Conservation (phyloP, 345 rosid genomes). For the Gossypium sturtianum region DNA sequence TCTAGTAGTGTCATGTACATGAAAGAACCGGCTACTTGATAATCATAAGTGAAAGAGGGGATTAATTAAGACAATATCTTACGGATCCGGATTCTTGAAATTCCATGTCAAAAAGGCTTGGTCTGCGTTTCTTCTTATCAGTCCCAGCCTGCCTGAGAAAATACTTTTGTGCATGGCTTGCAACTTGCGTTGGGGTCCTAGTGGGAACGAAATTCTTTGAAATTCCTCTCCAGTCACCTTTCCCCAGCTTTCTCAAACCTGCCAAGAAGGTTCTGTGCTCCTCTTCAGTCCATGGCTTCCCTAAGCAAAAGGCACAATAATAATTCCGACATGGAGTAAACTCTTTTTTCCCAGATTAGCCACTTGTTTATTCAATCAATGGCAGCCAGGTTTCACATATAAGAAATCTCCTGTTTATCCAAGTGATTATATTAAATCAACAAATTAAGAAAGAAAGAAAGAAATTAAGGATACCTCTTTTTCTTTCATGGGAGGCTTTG, state of each 20-base stretch:
- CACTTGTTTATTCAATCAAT: too few relatives aligned
- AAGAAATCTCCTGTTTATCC: too few relatives aligned
- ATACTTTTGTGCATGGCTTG: not conserved
- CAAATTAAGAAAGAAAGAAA: too few relatives aligned
- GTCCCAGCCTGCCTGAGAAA: not conserved
- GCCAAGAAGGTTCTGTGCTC: not conserved
- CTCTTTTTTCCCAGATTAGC: too few relatives aligned
- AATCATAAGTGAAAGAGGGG: not conserved
- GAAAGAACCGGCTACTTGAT: not conserved
- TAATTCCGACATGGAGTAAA: not conserved
- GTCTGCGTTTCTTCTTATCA: not conserved
- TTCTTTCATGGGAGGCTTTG: slow-evolving; percentile 21
- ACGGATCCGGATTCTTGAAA: not conserved
- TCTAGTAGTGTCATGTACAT: too few relatives aligned
- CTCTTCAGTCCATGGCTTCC: not conserved
- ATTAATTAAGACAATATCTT: not conserved
- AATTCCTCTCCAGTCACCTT: not conserved
- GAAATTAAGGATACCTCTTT: slow-evolving; percentile 30
- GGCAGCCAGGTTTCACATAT: too few relatives aligned
- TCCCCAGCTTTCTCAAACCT: not conserved
- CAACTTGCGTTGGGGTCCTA: not conserved
- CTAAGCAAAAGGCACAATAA: not conserved
- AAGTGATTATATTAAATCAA: too few relatives aligned
- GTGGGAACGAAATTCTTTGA: not conserved
- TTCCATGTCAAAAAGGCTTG: not conserved